Percentiles rank a stretch among this genome's conserved stretches.
phyloP scores from a whole-genome alignment of 176 grass and related monocot genomes.

The Zoysia pacifica region DNA sequence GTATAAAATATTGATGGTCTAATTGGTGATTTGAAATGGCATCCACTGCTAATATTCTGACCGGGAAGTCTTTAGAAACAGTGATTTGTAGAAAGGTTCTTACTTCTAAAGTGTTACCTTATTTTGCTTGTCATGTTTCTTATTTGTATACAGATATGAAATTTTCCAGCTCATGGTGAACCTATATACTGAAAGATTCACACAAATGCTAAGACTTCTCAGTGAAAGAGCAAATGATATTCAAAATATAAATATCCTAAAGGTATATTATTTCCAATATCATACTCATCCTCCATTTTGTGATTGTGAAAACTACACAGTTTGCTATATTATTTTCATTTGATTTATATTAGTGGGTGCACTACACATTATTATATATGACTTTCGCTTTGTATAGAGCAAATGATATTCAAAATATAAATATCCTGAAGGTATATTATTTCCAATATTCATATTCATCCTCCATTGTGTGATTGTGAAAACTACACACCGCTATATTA shows the following conservation, averaged over 20 bases:
- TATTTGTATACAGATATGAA: conserved; percentile 79
- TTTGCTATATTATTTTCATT: background rate
- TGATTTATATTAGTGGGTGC: background rate
- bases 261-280: conserved; percentile 54
- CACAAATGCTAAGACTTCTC: conserved; percentile 95
- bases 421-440: conserved; percentile 40
- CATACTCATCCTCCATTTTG: background rate
- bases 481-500: background rate
- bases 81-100: conserved; percentile 4
- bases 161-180: conserved; percentile 99
- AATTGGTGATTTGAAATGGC: conserved; percentile 31
- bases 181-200: conserved; percentile 93
- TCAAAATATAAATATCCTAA: conserved; percentile 98
- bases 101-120: conserved; percentile 6
- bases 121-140: conserved; percentile 25
- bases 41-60: conserved; percentile 16
- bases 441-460: conserved; percentile 17
- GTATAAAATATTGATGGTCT: conserved; percentile 3
- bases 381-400: background rate
- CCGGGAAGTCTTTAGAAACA: background rate
- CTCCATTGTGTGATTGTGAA: background rate
- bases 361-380: conserved; percentile 5
- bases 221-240: conserved; percentile 94
- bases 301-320: background rate
- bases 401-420: too few species aligned